Evolutionary conservation across 129 eudicot species (phyloP).

Genomic region (Flaveria linearis): DNA sequence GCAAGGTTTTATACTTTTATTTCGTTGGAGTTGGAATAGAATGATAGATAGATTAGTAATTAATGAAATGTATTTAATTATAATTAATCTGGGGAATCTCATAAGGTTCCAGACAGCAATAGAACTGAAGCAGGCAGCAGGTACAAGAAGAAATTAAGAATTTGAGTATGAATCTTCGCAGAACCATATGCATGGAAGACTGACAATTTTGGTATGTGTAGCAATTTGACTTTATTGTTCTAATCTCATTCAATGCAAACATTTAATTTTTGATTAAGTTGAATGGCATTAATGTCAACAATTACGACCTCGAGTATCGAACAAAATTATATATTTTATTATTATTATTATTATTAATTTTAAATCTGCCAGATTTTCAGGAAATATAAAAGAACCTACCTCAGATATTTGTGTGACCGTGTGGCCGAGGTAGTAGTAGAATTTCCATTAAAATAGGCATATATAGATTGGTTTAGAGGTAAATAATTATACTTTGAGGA

Average conservation of each 20-base stretch:
- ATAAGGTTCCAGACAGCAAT: constrained; percentile 36
- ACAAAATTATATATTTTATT: not conserved
- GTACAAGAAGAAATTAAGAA: constrained; percentile 41
- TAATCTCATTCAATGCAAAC: constrained; percentile 39
- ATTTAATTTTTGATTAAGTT: constrained; percentile 15
- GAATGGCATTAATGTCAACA: constrained; percentile 41
- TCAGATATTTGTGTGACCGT: constrained; percentile 20
- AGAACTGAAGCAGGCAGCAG: constrained; percentile 28
- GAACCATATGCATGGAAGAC: constrained; percentile 44
- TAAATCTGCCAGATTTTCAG: constrained; percentile 30
- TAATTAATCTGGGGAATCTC: constrained; percentile 8
- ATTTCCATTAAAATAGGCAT: not conserved
- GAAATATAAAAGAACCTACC: constrained; percentile 21
- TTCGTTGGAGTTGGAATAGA: no score
- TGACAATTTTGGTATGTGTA: constrained; percentile 45
- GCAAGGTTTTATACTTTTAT: no score
- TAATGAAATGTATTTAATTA: not conserved
- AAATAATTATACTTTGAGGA: not conserved
- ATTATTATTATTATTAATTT: not conserved
- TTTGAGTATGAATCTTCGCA: constrained; percentile 37
- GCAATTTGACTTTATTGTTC: constrained; percentile 44
- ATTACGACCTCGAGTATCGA: constrained; percentile 36
- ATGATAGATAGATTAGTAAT: no score
- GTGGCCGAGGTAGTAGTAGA: not conserved
- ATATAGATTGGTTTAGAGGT: not conserved